phyloP scores from a whole-genome alignment of 495 filamentous ascomycete genomes.

The Chaetomium tenue region DNA sequence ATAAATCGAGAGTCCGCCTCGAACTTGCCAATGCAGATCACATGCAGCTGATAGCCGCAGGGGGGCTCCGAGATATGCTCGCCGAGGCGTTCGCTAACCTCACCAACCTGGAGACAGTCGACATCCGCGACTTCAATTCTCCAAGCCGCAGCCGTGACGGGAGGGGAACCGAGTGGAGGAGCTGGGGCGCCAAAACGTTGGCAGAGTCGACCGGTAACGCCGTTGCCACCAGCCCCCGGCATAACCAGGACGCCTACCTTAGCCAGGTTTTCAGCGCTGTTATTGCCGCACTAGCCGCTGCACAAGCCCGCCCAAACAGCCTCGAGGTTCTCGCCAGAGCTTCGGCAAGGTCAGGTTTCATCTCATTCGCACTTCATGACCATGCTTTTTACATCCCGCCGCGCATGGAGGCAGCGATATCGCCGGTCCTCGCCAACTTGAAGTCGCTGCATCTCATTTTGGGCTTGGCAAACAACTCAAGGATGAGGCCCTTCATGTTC shows the following conservation, averaged over 20 bases:
- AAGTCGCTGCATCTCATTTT: conserved; percentile 42
- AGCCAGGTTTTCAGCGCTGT: conserved; percentile 33
- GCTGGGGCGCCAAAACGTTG: conserved; percentile 40
- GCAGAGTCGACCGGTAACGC: not conserved
- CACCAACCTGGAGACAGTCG: conserved; percentile 46
- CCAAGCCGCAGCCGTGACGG: conserved; percentile 36
- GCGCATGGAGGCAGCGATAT: conserved; percentile 28
- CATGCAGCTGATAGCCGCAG: conserved; percentile 38
- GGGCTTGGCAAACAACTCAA: not conserved
- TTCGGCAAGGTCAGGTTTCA: too few relatives aligned
- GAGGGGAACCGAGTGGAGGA: conserved; percentile 26
- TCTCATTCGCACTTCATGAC: conserved; percentile 25
- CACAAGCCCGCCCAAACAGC: conserved; percentile 31
- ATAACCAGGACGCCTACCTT: conserved; percentile 17
- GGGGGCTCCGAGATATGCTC: conserved; percentile 47
- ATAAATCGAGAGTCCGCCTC: not conserved
- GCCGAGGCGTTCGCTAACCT: conserved; percentile 51
- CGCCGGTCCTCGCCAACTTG: conserved; percentile 36
- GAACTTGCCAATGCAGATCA: conserved; percentile 27
- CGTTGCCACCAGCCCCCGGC: too few relatives aligned
- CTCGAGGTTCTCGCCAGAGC: conserved; percentile 42
- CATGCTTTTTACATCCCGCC: conserved; percentile 39
- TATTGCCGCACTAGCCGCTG: conserved; percentile 38
- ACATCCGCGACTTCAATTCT: conserved; percentile 51
- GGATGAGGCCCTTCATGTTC: conserved; percentile 14